Conservation (phyloP, 345 rosid genomes). For the Brassica incana region DNA sequence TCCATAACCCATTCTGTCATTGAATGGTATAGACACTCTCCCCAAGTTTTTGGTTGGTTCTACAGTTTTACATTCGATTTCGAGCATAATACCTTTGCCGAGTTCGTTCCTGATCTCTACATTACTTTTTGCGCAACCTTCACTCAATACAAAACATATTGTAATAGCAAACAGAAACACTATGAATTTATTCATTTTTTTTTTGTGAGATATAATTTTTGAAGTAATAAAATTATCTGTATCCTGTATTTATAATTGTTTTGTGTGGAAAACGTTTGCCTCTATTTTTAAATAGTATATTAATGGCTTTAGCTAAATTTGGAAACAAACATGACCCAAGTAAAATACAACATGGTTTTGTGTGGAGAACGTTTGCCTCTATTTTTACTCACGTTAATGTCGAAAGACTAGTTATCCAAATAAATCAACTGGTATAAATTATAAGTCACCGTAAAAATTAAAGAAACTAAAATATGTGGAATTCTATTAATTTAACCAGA, state of each 20-base stretch:
- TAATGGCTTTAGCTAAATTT: background rate
- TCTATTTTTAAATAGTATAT: background rate
- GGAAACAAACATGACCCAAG: background rate
- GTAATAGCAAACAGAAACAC: background rate
- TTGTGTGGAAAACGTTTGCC: background rate
- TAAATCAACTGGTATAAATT: no score
- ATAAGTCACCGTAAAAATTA: background rate
- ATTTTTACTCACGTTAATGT: background rate
- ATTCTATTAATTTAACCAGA: background rate
- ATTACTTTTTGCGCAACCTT: background rate
- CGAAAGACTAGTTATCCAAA: background rate
- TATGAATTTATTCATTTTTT: background rate
- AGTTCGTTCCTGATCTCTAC: background rate
- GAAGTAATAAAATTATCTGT: background rate
- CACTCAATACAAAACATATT: background rate
- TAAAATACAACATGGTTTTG: background rate
- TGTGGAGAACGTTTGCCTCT: background rate
- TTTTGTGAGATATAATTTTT: background rate
- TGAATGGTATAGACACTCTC: background rate
- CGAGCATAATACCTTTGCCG: background rate
- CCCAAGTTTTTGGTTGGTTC: background rate
- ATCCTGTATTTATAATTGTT: background rate
- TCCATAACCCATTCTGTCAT: background rate
- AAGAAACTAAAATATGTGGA: background rate
- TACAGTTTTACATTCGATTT: background rate